Conservation (phyloP, 495 filamentous ascomycete genomes). For the Penicillium alfredii region DNA sequence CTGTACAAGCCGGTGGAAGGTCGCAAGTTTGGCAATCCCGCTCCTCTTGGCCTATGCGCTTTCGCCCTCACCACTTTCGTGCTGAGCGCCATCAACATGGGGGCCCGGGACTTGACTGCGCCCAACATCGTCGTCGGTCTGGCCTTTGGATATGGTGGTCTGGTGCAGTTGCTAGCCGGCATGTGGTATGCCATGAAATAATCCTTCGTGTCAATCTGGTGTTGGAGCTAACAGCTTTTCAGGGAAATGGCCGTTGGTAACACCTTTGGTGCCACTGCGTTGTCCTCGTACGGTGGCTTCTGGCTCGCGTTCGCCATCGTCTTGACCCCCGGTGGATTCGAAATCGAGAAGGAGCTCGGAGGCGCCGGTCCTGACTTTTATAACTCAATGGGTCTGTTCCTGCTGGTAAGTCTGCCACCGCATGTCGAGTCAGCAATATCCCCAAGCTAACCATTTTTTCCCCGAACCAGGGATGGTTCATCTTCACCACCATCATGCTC, state of each 20-base stretch:
- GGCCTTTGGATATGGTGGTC: constrained; percentile 77
- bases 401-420: constrained; percentile 64
- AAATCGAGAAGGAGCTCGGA: constrained; percentile 39
- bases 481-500: constrained; percentile 88
- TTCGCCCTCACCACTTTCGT: constrained; percentile 97
- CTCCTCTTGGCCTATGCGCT: constrained; percentile 77
- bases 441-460: constrained; percentile 1
- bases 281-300: constrained; percentile 97
- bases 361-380: constrained; percentile 36
- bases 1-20: constrained; percentile 68
- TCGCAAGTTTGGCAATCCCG: constrained; percentile 84
- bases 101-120: constrained; percentile 48
- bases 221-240: constrained; percentile 4
- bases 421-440: too few relatives aligned
- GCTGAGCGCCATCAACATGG: constrained; percentile 77
- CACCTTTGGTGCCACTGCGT: constrained; percentile 95
- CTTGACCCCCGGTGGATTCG: constrained; percentile 72
- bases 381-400: constrained; percentile 76
- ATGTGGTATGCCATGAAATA: constrained; percentile 86
- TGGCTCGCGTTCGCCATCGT: constrained; percentile 91
- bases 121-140: constrained; percentile 67
- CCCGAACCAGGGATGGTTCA: constrained; percentile 76
- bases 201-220: neutral
- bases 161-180: constrained; percentile 88
- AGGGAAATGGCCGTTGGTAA: constrained; percentile 99